A percentile compares a stretch with the other conserved stretches of the same genome.
Evolutionary conservation across 2,329 filamentous ascomycete species (phyloP).

Genomic region (Sphaerulina vaccinii): DNA sequence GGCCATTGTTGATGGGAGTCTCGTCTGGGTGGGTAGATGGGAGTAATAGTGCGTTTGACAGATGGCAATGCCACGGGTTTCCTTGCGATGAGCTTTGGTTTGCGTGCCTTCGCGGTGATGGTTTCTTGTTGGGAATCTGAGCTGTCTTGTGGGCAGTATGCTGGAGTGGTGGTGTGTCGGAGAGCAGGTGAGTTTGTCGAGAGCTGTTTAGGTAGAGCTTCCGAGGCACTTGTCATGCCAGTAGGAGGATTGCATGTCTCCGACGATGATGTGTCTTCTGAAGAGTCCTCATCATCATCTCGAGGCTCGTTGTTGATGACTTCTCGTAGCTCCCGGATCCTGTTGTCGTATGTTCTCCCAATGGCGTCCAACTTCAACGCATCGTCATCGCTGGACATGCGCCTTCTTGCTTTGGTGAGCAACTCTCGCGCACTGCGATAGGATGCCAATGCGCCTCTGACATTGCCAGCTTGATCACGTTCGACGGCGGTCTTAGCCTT

Average conservation of each 20-base stretch:
- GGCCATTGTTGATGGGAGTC: constrained; percentile 11
- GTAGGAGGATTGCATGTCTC: not conserved
- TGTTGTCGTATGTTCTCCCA: not conserved
- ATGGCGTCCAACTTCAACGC: constrained; percentile 4
- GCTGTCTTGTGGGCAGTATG: not conserved
- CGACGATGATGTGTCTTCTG: not conserved
- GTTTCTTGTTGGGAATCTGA: not conserved
- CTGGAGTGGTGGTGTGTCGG: not conserved
- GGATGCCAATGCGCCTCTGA: constrained; percentile 8
- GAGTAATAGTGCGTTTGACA: too few relatives aligned
- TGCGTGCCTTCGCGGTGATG: too few relatives aligned
- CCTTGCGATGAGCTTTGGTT: too few relatives aligned
- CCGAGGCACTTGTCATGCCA: not conserved
- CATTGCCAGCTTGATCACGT: constrained; percentile 8
- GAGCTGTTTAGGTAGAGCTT: not conserved
- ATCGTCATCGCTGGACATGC: constrained; percentile 5
- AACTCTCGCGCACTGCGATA: constrained; percentile 9
- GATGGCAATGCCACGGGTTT: too few relatives aligned
- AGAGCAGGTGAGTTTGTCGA: not conserved
- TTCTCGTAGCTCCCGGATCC: constrained; percentile 4
- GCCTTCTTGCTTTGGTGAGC: constrained; percentile 6
- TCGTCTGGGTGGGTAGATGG: not conserved
- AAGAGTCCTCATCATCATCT: constrained; percentile 5
- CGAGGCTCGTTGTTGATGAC: constrained; percentile 11
- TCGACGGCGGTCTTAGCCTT: constrained; percentile 7